Base-by-base conservation (phyloP, 331 rosid genomes). In the Malus hybrid region DNA sequence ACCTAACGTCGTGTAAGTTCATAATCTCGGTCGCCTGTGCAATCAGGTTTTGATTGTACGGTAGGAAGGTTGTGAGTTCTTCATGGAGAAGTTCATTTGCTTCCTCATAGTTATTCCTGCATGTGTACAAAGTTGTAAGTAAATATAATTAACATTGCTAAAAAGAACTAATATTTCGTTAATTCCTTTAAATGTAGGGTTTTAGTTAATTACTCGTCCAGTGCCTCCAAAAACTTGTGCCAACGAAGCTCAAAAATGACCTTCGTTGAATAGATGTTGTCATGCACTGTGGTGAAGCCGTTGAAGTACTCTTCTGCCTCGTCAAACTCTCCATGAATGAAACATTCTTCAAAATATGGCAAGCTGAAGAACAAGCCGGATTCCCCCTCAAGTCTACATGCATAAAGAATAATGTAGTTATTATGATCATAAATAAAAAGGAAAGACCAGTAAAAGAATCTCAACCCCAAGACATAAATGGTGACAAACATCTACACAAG, bases 361-460 rank as follows among this genome's bases (percentile, higher is more conserved):
- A 76, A 10, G 68, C 74, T 73, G 66, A 83, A 79, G 58, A 29
- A 34, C 5, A 80, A 24, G 3, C 74, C 79, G 1, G 79, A 71
- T 64, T 76, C 84, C 4, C 70, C 48, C 73, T 79, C 86, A 9
- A 68, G 66, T 22, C 86, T 82, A 58, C 50, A 19, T 65, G 28
- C 10, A 7, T 20, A 7, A 10, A 34, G 60, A 71, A 70, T 52
- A 30, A 52, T 14, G 55, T 48, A 48, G 55, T 9, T 19, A 52
- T 33, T 30, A 22, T 13, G 22, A 16, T 67, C 12, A 44, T 46
- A 5, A 12, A 69, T 14, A 69, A 56, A 34, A 1, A n/a, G 22
- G 69, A 76, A 34, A 76, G 5, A 64, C 10, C 32, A 48, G 8
- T 48, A 15, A 48, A 14, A 48, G 3, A 14, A 48, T 5, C 18